Evolutionary conservation across 2,329 filamentous ascomycete genomes (phyloP), one percentile per base, ranked within the genome.

Genomic region (Leptographium lundbergii): DNA sequence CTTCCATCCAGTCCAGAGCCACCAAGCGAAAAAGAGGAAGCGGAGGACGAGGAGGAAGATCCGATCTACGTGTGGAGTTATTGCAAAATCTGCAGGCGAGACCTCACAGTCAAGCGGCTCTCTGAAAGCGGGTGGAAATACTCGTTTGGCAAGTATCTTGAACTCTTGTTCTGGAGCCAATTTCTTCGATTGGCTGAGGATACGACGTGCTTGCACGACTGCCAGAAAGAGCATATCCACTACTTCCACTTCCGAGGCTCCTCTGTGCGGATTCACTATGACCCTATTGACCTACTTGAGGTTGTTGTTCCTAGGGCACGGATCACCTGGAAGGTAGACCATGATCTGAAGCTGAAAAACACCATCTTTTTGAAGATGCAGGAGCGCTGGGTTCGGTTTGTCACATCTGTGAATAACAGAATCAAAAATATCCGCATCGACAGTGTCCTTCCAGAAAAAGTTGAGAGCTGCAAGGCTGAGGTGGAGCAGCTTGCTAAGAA

Each of bases 11-110:
- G 82, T 42, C 84, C 86, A 64, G 74, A 88, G 61, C 79, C 81
- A 61, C 80, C 63, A 61, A 22, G 29, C 17, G 32, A 50, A 6
- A 24, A 19, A 13, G 56, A 45, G 17, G 27, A 50, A 14, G 25
- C 6, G 24, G 50, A 53, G 85, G 64, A 62, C 9, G 59, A 61
- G 32, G 66, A 71, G 82, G 69, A 72, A 50, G 74, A 75, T 51
- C 88, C 86, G 3, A 95, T 99, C 59, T 81, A 91, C 60, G 96
- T 99, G 90, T 99, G 95, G 95, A 97, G 90, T 64, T 90, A 87
- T 66, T 99, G 94, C 75, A 94, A 95, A 66, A 79, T 89, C 34
- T 99, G 95, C 71, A 86, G 89, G 57, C 89, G 89, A 64, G 91
- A 97, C 69, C 95, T 92, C 0, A 88, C 90, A 47, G 85, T 91